These are phyloP conservation scores for Akanthomyces dipterigenus DNA, from an alignment of 2,329 filamentous ascomycete genomes.

Conservation along the genomic window DNA sequence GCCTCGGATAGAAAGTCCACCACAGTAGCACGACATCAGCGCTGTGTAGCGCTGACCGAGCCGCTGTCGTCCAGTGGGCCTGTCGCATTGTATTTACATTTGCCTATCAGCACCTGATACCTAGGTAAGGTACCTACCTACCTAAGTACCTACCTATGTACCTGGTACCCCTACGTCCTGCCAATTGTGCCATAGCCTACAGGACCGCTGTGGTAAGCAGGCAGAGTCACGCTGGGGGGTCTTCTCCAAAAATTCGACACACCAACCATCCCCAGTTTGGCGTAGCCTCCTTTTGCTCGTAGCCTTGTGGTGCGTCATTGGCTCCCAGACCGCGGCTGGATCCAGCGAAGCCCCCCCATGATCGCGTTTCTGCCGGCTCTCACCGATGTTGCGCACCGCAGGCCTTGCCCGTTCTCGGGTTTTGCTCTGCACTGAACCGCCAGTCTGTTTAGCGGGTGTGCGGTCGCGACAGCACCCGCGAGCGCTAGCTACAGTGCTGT, in stretches of 20 bases:
- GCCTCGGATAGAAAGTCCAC: too few species aligned
- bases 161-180: too few species aligned
- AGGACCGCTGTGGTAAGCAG: not conserved
- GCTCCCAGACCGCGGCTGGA: slow-evolving; percentile 7
- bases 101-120: too few species aligned
- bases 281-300: not conserved
- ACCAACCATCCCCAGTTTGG: not conserved
- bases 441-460: not conserved
- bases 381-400: too few species aligned
- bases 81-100: not conserved
- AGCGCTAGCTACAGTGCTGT: not conserved
- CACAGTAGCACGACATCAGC: not conserved
- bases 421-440: not conserved
- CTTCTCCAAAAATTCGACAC: not conserved
- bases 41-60: not conserved
- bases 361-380: slow-evolving; percentile 11
- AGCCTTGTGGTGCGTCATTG: slow-evolving; percentile 13
- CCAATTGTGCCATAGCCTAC: not conserved
- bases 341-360: slow-evolving; percentile 9
- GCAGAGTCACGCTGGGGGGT: not conserved
- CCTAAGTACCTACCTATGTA: not conserved
- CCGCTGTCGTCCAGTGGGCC: not conserved
- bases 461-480: not conserved
- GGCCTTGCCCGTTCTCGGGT: slow-evolving; percentile 8
- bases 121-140: not conserved